phyloP scores from a whole-genome alignment of 169 alveolate genomes.

The Plasmodium blacklocki region DNA sequence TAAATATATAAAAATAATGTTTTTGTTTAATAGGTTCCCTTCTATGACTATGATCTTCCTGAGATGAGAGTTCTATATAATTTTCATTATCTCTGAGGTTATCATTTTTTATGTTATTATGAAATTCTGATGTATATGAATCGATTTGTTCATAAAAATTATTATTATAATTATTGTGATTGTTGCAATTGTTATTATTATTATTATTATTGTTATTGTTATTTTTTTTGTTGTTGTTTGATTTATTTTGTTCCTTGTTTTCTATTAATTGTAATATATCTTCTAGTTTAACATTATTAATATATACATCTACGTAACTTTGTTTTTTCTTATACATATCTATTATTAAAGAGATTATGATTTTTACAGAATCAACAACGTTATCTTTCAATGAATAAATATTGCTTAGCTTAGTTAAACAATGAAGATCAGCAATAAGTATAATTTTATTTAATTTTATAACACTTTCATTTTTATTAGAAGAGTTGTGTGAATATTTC shows the following conservation, averaged over 20 bases:
- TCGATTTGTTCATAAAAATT: background rate
- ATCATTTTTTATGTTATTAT: background rate
- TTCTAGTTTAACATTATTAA: slow-evolving; percentile 48
- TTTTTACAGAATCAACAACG: slow-evolving; percentile 31
- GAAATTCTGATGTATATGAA: background rate
- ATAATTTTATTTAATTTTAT: slow-evolving; percentile 36
- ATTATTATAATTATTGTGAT: background rate
- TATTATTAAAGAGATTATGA: slow-evolving; percentile 58
- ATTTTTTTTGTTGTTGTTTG: background rate
- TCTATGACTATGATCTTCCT: no score
- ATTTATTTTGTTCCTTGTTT: background rate
- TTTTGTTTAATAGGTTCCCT: slow-evolving; percentile 12
- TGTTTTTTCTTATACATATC: slow-evolving; percentile 60
- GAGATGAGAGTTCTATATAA: background rate
- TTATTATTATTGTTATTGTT: background rate
- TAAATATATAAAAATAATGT: slow-evolving; percentile 59
- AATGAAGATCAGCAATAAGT: slow-evolving; percentile 65
- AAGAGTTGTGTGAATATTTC: background rate
- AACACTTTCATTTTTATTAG: background rate
- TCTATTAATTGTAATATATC: slow-evolving; percentile 7
- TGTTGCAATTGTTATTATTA: background rate
- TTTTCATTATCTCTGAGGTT: background rate
- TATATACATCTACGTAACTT: slow-evolving; percentile 31
- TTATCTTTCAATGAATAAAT: slow-evolving; percentile 32
- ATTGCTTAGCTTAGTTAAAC: slow-evolving; percentile 35